Conservation (phyloP, 169 alveolate species). For the Toxoplasma gondii region DNA sequence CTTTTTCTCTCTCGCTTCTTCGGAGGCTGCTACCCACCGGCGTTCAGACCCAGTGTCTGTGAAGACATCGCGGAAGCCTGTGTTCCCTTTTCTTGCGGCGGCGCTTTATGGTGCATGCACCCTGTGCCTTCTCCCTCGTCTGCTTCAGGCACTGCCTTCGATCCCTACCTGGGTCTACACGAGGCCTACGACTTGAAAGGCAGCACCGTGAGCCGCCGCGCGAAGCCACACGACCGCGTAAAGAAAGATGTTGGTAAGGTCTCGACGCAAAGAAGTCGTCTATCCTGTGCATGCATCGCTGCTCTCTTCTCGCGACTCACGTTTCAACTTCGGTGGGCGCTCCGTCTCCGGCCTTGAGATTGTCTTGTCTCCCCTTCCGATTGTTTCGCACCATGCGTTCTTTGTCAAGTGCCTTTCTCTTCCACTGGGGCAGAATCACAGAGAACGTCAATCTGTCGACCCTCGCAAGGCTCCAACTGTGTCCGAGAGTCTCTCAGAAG, state of each 20-base stretch:
- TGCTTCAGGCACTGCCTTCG: slow-evolving; percentile 17
- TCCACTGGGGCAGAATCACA: no score
- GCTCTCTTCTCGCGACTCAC: neutral
- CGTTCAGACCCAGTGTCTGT: no score
- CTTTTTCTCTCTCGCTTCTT: no score
- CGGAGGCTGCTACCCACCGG: no score
- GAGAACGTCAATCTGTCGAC: no score
- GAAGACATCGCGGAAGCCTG: no score
- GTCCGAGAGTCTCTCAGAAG: no score
- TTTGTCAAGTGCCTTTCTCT: neutral
- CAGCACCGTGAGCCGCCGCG: slow-evolving; percentile 36
- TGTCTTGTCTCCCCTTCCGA: neutral
- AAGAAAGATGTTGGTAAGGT: slow-evolving; percentile 44
- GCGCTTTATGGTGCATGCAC: neutral
- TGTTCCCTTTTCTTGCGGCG: no score
- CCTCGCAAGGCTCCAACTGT: no score
- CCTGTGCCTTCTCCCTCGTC: neutral
- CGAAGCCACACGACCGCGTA: slow-evolving; percentile 27
- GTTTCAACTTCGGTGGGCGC: neutral
- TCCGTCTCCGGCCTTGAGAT: neutral
- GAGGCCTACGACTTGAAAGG: slow-evolving; percentile 55
- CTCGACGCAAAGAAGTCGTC: neutral
- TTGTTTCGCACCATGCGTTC: neutral
- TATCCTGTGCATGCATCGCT: neutral
- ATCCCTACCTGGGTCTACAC: slow-evolving; percentile 19